Conservation (phyloP, 192 early-diverging fungal species). For the Entomortierella chlamydospora region DNA sequence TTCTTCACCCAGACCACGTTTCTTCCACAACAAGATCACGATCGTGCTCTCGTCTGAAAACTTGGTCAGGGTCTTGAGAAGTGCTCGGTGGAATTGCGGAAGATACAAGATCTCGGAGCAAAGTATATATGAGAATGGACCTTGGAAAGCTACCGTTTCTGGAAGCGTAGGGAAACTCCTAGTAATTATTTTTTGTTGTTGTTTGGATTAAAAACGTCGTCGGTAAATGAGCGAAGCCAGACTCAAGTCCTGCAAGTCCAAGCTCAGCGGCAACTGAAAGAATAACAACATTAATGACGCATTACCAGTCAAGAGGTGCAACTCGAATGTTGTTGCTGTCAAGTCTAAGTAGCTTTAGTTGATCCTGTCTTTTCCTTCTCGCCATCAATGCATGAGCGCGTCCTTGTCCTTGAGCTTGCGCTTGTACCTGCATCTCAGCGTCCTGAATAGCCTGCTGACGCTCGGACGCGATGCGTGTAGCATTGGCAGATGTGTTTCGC, state of each 20-base stretch:
- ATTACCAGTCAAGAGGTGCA: constrained; percentile 46
- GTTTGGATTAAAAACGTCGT: no score
- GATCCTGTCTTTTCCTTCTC: constrained; percentile 4
- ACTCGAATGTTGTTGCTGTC: constrained; percentile 19
- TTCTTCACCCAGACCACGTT: constrained; percentile 50
- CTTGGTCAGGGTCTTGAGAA: constrained; percentile 33
- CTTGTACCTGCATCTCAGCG: not conserved
- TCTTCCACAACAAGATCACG: constrained; percentile 42
- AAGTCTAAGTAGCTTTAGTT: constrained; percentile 6
- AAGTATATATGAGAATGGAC: constrained; percentile 42
- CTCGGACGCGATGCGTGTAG: constrained; percentile 11
- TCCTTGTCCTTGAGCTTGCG: not conserved
- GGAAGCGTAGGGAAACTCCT: constrained; percentile 38
- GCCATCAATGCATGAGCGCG: not conserved
- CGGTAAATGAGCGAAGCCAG: no score
- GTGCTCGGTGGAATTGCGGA: constrained; percentile 34
- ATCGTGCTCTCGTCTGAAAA: constrained; percentile 34
- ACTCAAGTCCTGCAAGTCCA: no score
- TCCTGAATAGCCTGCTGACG: constrained; percentile 4
- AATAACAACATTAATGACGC: not conserved
- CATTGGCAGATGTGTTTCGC: constrained; percentile 18
- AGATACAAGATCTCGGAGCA: constrained; percentile 52
- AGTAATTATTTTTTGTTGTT: no score
- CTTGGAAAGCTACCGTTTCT: constrained; percentile 15
- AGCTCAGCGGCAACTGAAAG: no score